Evolutionary conservation across 2,329 filamentous ascomycete species (phyloP), one percentile per base, ranked within the genome.

Genomic region (Sporothrix dimorphospora): DNA sequence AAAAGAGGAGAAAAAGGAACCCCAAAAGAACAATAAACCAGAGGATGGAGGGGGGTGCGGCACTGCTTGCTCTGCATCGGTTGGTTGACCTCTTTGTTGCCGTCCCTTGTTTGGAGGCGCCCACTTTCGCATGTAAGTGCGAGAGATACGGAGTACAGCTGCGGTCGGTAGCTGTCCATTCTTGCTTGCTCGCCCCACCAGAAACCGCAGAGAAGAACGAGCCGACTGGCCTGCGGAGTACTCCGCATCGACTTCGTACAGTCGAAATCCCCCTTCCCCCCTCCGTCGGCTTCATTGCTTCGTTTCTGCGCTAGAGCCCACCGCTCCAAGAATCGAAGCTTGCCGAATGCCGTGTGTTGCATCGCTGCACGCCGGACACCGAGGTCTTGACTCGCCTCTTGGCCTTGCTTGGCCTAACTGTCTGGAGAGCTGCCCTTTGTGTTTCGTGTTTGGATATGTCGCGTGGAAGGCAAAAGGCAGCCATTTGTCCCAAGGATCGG

Each of bases 251-350:
- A 24, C 57, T 16, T 24, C 5, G 57, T 6, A 7, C 27, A 8
- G 27, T 57, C 30, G 14, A 4, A 34, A 6, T 38, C 34, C 27
- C 24, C 24, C 27, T 34, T 57, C 30, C n/a, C 7, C 57, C 21
- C 57, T 63, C 57, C 34, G 38, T 63, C 57, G 57, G 57, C 57
- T 24, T 14, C 57, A 63, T 63, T 63, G 57, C 3, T 40, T 61
- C 57, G n/a, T n/a, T 40, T 61, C 24, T 63, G 57, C 34, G 57
- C 57, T 63, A 63, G 27, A 42, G n/a, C n/a, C 42, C 42, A 4
- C 42, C 19, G 34, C 6, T 2, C 1, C 19, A 9, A 8, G 11
- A 21, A 61, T 30, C 34, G 34, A 40, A 61, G 16, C 57, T 61
- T 61, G 34, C 57, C 34, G 57, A 61, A 42, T 16, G n/a, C 53